Percentiles rank a stretch among this genome's conserved stretches.
phyloP scores from a whole-genome alignment of 768 basidiomycete species.

The Exsudoporus frostii region DNA sequence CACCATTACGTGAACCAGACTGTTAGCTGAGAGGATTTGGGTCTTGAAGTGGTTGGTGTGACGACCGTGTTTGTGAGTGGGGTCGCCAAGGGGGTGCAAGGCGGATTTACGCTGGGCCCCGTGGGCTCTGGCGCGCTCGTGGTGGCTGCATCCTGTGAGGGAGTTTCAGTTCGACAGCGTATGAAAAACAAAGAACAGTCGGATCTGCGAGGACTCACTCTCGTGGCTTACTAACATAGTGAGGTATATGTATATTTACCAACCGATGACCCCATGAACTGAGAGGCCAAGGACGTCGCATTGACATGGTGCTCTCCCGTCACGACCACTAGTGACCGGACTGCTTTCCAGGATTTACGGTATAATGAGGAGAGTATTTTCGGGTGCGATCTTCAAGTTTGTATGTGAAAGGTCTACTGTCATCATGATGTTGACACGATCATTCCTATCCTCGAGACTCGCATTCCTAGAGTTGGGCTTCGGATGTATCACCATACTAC shows the following conservation, averaged over 20 bases:
- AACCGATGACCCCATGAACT: not conserved
- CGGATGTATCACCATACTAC: too few species aligned
- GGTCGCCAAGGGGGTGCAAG: not conserved
- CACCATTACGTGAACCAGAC: constrained; percentile 37
- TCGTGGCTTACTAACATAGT: too few species aligned
- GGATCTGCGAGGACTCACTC: too few species aligned
- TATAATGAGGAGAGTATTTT: not conserved
- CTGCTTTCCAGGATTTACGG: not conserved
- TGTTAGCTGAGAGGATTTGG: constrained; percentile 33
- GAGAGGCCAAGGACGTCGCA: too few species aligned
- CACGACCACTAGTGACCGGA: too few species aligned
- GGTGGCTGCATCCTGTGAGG: not conserved
- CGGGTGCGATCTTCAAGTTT: not conserved
- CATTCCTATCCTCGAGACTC: not conserved
- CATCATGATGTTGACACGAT: too few species aligned
- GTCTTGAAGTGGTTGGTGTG: constrained; percentile 6
- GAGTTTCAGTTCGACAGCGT: not conserved
- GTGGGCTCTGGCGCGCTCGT: constrained; percentile 26
- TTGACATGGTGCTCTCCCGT: too few species aligned
- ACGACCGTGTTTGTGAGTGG: constrained; percentile 16
- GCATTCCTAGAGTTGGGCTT: too few species aligned
- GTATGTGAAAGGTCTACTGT: too few species aligned
- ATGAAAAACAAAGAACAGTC: not conserved
- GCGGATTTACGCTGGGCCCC: constrained; percentile 23
- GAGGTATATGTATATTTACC: not conserved